Base-by-base conservation (phyloP, 2,329 filamentous ascomycete species). In the Thielaviopsis punctulata region DNA sequence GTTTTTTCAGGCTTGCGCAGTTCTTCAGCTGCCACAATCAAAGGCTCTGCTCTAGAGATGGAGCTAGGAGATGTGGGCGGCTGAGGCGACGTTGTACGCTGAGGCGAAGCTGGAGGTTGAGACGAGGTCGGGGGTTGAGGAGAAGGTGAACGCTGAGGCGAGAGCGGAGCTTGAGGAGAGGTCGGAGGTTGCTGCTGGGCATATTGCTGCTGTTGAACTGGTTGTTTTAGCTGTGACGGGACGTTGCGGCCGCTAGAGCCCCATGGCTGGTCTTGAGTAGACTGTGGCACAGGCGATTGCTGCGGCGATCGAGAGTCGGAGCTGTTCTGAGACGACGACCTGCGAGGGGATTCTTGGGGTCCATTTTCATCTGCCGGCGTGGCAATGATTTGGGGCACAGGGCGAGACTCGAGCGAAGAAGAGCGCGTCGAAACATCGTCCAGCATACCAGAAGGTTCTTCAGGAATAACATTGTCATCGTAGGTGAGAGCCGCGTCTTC, bases 11-110 rank as follows among this genome's bases (percentile, higher is more conserved):
- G 92, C 85, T 54, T 89, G 84, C 2, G 69, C 60, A 50, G 61
- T 54, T 69, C 45, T 69, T 82, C 90, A 0, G 88, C 86, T 49
- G 92, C 88, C 58, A 88, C 83, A 0, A 86, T 87, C 13, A 93
- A 69, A 48, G 74, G 79, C 64, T 92, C 87, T 1, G 86, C 90
- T 45, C 84, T 77, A 6, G 64, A 68, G 7, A 76, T 81, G 53
- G 72, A 77, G 52, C 83, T 83, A 21, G 84, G 80, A 2, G 90
- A 66, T 24, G 79, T 79, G 3, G 83, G 62, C 13, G 63, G 59
- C 55, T 76, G 73, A 25, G 76, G 76, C 9, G n/a, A n/a, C n/a
- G n/a, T n/a, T 27, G 24, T 10, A 23, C 13, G 24, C 45, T 30
- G 45, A 5, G 23, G 19, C 24, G n/a, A n/a, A n/a, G n/a, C n/a